Evolutionary conservation across 148 eudicot genomes (phyloP), one percentile per base, ranked within the genome.

Genomic region (Rhododendron vialii): DNA sequence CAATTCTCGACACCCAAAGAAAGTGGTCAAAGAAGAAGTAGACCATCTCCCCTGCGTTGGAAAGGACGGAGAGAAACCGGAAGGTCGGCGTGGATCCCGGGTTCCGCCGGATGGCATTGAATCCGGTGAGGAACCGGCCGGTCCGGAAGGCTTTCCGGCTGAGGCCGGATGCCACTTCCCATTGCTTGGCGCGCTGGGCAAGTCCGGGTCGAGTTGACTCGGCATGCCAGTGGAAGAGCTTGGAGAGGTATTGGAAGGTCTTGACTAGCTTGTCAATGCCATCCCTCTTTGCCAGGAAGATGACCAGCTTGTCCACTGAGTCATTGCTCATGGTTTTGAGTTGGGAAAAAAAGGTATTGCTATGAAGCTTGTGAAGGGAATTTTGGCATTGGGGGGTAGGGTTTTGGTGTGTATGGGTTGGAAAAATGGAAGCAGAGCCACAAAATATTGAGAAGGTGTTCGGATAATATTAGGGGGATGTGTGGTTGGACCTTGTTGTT

Each of bases 1-100:
- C 98, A 45, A 94, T 84, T 57, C 99, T 90, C 11, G 99, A 88
- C 59, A 95, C 76, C 99, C 99, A 97, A 5, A 92, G 89, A 41
- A 95, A 92, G 86, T 97, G 99, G 90, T 97, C 99, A 84, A 97
- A 95, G 86, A 97, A 97, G 92, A 95, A 97, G 90, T 95, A 97
- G 24, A 97, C 95, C 99, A 97, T 97, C 83, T 97, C 99, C 11
- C 99, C 99, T 12, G 96, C 92, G 86, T 95, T 97, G 2, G 94
- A 92, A 1, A 97, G 90, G n/a, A 97, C 90, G 0, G 95, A 90
- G 8, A 97, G 90, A 20, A 90, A 22, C 85, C 89, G 93, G 74
- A 93, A 87, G 65, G 91, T 81, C 6, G 86, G 87, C 14, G 93
- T 90, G 3, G 92, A 61, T 45, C 98, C 98, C 0, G 98, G 99